Evolutionary conservation across 495 filamentous ascomycete species (phyloP).

Genomic region (Elasticomyces elasticus): DNA sequence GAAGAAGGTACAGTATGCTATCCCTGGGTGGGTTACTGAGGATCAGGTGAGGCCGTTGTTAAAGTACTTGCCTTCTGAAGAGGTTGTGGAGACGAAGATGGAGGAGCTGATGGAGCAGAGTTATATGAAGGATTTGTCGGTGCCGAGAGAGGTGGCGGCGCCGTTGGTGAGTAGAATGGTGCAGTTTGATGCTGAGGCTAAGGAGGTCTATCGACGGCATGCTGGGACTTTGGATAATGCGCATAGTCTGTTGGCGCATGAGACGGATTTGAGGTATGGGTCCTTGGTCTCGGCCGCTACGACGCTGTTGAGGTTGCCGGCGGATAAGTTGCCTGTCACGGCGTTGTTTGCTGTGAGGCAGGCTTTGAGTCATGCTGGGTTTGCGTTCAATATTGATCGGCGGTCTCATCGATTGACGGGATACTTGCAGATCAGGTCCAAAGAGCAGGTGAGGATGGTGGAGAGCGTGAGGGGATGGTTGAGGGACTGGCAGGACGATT

Average conservation of each 20-base stretch:
- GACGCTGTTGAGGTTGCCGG: slow-evolving; percentile 7
- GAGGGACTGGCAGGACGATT: slow-evolving; percentile 46
- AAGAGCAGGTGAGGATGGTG: slow-evolving; percentile 36
- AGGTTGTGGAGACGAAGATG: slow-evolving; percentile 31
- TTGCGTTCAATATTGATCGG: slow-evolving; percentile 38
- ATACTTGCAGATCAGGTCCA: slow-evolving; percentile 40
- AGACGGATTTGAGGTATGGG: slow-evolving; percentile 37
- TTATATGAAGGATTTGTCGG: slow-evolving; percentile 37
- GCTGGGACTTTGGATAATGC: slow-evolving; percentile 33
- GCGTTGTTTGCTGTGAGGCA: slow-evolving; percentile 62
- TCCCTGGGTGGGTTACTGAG: slow-evolving; percentile 52
- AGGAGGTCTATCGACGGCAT: slow-evolving; percentile 40
- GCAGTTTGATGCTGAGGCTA: slow-evolving; percentile 40
- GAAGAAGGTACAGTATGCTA: slow-evolving; percentile 45
- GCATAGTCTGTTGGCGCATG: slow-evolving; percentile 31
- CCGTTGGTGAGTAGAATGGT: slow-evolving; percentile 44
- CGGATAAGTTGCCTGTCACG: slow-evolving; percentile 5
- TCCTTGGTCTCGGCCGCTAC: slow-evolving; percentile 10
- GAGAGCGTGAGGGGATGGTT: slow-evolving; percentile 46
- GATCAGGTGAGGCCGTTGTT: slow-evolving; percentile 49
- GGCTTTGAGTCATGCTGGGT: slow-evolving; percentile 46
- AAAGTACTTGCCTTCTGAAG: slow-evolving; percentile 49
- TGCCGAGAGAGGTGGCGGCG: slow-evolving; percentile 44
- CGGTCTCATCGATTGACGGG: slow-evolving; percentile 32
- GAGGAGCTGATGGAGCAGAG: slow-evolving; percentile 35